phyloP scores from a whole-genome alignment of 306 rosid species.

The Sicyos baderoa region DNA sequence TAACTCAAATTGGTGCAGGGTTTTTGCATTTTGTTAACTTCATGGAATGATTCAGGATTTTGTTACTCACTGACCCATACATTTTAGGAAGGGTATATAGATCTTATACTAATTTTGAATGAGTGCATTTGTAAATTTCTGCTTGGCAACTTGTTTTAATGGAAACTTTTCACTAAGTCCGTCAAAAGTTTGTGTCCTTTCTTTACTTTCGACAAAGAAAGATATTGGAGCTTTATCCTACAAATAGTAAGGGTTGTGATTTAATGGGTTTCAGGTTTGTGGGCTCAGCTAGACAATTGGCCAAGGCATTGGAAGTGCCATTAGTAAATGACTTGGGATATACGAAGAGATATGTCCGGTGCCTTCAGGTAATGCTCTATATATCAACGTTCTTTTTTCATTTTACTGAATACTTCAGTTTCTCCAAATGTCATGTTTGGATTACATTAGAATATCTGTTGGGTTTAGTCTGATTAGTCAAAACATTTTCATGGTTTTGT shows the following conservation, averaged over 20 bases:
- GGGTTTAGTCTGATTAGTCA: not conserved
- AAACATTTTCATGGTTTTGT: not conserved
- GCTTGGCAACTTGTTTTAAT: not conserved
- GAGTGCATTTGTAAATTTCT: not conserved
- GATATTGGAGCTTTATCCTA: not conserved
- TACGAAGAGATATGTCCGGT: slow-evolving; percentile 91
- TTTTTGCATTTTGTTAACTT: not conserved
- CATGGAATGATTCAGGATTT: slow-evolving; percentile 1
- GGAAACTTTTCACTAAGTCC: not conserved
- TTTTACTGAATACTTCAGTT: not conserved
- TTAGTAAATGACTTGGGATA: slow-evolving; percentile 98
- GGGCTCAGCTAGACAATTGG: slow-evolving; percentile 83
- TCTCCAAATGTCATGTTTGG: not conserved
- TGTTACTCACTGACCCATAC: not conserved
- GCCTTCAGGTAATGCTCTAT: slow-evolving; percentile 71
- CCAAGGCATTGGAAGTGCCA: slow-evolving; percentile 94
- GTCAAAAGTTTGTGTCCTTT: not conserved
- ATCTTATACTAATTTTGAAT: not conserved
- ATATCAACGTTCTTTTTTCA: not conserved
- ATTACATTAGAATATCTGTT: not conserved
- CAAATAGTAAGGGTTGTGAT: not conserved
- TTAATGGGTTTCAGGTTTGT: slow-evolving; percentile 51
- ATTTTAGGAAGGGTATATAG: not conserved
- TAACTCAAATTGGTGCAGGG: not conserved
- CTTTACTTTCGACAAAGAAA: not conserved